Percentiles rank a stretch among this genome's conserved stretches.
phyloP scores from a whole-genome alignment of 495 filamentous ascomycete genomes.

The Lasiosphaeriaceae sp. region DNA sequence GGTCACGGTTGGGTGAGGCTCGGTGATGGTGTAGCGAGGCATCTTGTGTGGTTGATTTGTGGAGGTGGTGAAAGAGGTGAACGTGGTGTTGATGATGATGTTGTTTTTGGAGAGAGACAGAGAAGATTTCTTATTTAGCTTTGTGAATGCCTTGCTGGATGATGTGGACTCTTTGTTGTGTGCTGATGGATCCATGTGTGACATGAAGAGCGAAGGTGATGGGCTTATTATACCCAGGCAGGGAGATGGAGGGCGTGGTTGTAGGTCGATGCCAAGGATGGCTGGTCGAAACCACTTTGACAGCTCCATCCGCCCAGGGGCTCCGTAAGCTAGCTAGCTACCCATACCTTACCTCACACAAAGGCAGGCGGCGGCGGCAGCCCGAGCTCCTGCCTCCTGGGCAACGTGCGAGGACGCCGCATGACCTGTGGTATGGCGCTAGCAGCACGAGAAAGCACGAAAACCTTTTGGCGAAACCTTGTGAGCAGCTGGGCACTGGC shows the following conservation, averaged over 20 bases:
- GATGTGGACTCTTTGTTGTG: not conserved
- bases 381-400: not conserved
- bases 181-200: not conserved
- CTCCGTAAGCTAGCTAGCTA: not conserved
- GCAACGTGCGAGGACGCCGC: not conserved
- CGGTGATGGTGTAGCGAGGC: slow-evolving; percentile 63
- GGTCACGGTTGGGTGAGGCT: slow-evolving; percentile 73
- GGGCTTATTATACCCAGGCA: slow-evolving; percentile 17
- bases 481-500: too few species aligned
- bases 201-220: not conserved
- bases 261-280: slow-evolving; percentile 2
- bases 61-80: not conserved
- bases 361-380: not conserved
- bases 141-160: not conserved
- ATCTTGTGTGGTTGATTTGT: slow-evolving; percentile 23
- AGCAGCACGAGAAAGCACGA: too few species aligned
- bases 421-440: not conserved
- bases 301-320: not conserved
- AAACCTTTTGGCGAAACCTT: too few species aligned
- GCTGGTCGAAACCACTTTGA: slow-evolving; percentile 8
- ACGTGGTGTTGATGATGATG: not conserved
- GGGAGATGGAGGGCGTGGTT: not conserved
- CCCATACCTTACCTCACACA: not conserved
- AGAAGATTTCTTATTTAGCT: not conserved
- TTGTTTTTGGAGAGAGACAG: not conserved